Evolutionary conservation across 2,329 filamentous ascomycete species (phyloP), one percentile per base, ranked within the genome.

Genomic region (Penicillium decumbens): DNA sequence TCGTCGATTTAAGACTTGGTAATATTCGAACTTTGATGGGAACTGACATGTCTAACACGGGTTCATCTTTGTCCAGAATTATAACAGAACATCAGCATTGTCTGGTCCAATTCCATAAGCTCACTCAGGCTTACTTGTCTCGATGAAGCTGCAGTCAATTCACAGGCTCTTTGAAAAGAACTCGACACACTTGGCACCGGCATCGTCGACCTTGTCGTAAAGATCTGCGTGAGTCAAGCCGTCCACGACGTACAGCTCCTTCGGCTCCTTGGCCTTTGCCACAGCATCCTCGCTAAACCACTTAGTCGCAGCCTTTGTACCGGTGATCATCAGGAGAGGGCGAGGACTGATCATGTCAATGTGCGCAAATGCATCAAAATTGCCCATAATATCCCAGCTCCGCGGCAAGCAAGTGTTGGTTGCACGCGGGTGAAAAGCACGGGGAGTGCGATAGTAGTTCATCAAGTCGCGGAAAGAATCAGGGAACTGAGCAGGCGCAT

Each of bases 211-310:
- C 1, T 64, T 57, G 45, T 69, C 65, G 39, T 69, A 69, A n/a
- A 69, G 56, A 46, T 70, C 68, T 1, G 61, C 61, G 49, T 70
- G 67, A 0, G 59, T 63, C 8, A 60, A 53, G 2, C 63, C 60
- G 1, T 58, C 33, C 1, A 70, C 45, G 51, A 65, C 61, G 13
- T 64, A 12, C 39, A 70, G 23, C 43, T 70, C 65, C 56, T 68
- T 69, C 2, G 68, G 69, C 43, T 70, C 62, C 29, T 25, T 38
- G 4, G 56, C 59, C 25, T 43, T 43, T 13, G 27, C 43, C 18
- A 54, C 43, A 13, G 25, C 55, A 25, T 54, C 45, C 41, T 58
- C 49, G 29, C 50, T 56, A 20, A 50, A 55, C 40, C 46, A 50
- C 30, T 39, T 45, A 6, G 59, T 54, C n/a, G 41, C 42, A 1